Evolutionary conservation across 2,329 filamentous ascomycete species (phyloP).

Genomic region (Hypoxylon sp.): DNA sequence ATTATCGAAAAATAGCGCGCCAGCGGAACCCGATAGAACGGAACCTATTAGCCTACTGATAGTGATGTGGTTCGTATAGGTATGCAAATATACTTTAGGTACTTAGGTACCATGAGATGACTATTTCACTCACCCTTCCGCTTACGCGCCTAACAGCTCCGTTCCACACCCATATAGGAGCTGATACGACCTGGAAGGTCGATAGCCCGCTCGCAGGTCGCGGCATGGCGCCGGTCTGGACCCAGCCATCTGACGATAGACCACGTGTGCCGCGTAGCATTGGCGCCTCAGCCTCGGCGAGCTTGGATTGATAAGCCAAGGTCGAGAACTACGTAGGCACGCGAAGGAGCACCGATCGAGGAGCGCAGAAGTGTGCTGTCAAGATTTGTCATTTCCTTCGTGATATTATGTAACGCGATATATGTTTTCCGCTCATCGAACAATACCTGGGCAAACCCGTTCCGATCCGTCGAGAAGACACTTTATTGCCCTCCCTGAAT

Average conservation of each 20-base stretch:
- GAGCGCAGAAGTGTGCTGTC: neutral
- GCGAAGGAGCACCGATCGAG: neutral
- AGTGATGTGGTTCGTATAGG: neutral
- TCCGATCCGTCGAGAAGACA: conserved; percentile 18
- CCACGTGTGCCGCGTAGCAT: neutral
- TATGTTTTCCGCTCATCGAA: neutral
- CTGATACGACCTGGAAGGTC: neutral
- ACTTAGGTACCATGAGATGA: neutral
- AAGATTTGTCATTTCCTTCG: neutral
- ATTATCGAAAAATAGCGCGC: neutral
- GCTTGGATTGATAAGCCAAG: neutral
- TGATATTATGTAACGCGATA: conserved; percentile 20
- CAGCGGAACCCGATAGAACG: neutral
- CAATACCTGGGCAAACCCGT: neutral
- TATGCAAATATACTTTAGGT: neutral
- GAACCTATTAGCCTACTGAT: neutral
- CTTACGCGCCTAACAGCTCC: neutral
- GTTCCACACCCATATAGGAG: neutral
- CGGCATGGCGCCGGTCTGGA: conserved; percentile 18
- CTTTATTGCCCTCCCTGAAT: conserved; percentile 10
- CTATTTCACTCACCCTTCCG: neutral
- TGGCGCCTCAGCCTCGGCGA: neutral
- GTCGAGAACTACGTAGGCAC: neutral
- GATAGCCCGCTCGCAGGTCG: conserved; percentile 1
- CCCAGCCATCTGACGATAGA: conserved; percentile 10